Evolutionary conservation across 2,329 filamentous ascomycete genomes (phyloP).

Genomic region (Endocalyx cinctus): DNA sequence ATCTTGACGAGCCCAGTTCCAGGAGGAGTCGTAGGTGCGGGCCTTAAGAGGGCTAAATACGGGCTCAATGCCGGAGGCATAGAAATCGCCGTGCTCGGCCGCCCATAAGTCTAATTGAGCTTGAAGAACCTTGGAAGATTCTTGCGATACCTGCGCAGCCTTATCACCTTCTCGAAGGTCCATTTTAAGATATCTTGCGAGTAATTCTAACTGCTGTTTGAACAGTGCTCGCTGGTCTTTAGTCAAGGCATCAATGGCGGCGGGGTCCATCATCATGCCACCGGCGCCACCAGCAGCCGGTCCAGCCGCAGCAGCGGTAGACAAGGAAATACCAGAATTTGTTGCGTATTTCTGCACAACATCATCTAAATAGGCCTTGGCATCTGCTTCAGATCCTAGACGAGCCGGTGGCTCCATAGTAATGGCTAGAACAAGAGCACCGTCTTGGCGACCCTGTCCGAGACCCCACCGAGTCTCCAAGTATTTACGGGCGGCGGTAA

Average conservation of each 20-base stretch:
- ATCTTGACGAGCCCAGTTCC: conserved; percentile 99
- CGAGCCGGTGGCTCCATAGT: conserved; percentile 90
- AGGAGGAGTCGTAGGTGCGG: conserved; percentile 93
- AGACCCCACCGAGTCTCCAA: conserved; percentile 92
- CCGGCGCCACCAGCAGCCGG: conserved; percentile 63
- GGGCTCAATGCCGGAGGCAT: conserved; percentile 89
- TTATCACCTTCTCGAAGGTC: conserved; percentile 96
- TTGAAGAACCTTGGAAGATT: conserved; percentile 83
- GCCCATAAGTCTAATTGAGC: conserved; percentile 93
- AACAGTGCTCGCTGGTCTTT: conserved; percentile 95
- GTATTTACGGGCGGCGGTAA: conserved; percentile 92
- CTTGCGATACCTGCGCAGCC: conserved; percentile 76
- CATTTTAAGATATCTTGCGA: conserved; percentile 94
- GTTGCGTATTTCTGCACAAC: conserved; percentile 85
- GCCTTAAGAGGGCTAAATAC: conserved; percentile 92
- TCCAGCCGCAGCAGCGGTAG: conserved; percentile 70
- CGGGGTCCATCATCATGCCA: conserved; percentile 99
- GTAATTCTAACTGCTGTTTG: conserved; percentile 96
- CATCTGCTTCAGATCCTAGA: conserved; percentile 83
- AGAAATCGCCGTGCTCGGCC: conserved; percentile 93
- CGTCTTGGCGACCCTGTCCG: conserved; percentile 81
- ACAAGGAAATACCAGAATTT: conserved; percentile 76
- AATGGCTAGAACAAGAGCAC: conserved; percentile 78
- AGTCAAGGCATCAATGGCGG: conserved; percentile 91
- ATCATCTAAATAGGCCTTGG: conserved; percentile 87